Evolutionary conservation across 495 filamentous ascomycete genomes (phyloP).

Genomic region (Neurospora sp.): DNA sequence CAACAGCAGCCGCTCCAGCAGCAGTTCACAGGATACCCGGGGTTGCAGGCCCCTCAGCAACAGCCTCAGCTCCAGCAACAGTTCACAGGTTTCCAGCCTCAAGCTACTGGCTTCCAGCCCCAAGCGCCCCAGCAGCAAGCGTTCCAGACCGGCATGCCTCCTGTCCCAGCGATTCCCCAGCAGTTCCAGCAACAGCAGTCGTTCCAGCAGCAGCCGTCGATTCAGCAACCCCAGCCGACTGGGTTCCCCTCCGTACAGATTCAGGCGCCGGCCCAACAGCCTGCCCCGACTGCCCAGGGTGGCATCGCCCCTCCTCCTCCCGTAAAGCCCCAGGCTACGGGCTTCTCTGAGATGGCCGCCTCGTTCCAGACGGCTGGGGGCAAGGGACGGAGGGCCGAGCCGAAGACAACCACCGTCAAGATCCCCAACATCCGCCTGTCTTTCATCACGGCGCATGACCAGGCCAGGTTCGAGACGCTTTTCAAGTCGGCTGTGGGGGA

Average conservation of each 20-base stretch:
- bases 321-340: slow-evolving; percentile 60
- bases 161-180: slow-evolving; percentile 46
- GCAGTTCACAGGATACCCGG: slow-evolving; percentile 48
- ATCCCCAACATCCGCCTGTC: slow-evolving; percentile 95
- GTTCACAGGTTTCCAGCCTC: slow-evolving; percentile 41
- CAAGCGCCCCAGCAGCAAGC: slow-evolving; percentile 34
- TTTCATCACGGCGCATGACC: slow-evolving; percentile 91
- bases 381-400: slow-evolving; percentile 35
- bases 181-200: slow-evolving; percentile 35
- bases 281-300: slow-evolving; percentile 14
- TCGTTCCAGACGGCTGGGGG: slow-evolving; percentile 59
- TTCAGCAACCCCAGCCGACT: slow-evolving; percentile 33
- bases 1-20: slow-evolving; percentile 47
- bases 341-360: slow-evolving; percentile 73
- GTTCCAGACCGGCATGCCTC: slow-evolving; percentile 39
- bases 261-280: slow-evolving; percentile 15
- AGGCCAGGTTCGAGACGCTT: slow-evolving; percentile 94
- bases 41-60: slow-evolving; percentile 38
- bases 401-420: slow-evolving; percentile 34
- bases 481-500: slow-evolving; percentile 94
- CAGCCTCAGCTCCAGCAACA: slow-evolving; percentile 47
- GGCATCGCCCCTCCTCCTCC: slow-evolving; percentile 29
- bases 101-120: slow-evolving; percentile 29
- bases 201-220: slow-evolving; percentile 29
- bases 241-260: slow-evolving; percentile 27